Evolutionary conservation across 2,329 filamentous ascomycete genomes (phyloP).

Genomic region (Fusarium longipes): DNA sequence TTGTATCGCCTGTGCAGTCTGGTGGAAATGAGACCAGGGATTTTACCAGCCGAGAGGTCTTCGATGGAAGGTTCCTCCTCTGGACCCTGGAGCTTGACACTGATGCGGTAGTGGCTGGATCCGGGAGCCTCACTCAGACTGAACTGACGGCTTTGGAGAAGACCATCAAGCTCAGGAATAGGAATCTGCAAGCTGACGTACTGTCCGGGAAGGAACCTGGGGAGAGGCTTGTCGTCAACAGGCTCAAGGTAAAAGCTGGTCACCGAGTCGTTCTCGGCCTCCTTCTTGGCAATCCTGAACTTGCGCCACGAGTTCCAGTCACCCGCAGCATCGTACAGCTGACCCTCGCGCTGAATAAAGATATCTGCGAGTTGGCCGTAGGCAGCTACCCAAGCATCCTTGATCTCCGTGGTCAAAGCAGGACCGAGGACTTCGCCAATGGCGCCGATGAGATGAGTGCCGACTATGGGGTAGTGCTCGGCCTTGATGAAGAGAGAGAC

Average conservation of each 20-base stretch:
- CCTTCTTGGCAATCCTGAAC: slow-evolving; percentile 69
- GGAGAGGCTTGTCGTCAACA: slow-evolving; percentile 65
- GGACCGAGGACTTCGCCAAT: slow-evolving; percentile 75
- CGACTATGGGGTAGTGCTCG: slow-evolving; percentile 78
- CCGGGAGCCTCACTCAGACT: slow-evolving; percentile 72
- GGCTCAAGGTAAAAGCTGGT: slow-evolving; percentile 78
- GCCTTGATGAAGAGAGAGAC: slow-evolving; percentile 75
- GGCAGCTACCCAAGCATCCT: slow-evolving; percentile 77
- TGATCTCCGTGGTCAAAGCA: slow-evolving; percentile 73
- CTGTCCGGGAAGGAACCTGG: slow-evolving; percentile 75
- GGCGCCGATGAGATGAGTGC: slow-evolving; percentile 73
- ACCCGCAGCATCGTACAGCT: slow-evolving; percentile 66
- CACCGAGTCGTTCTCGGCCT: slow-evolving; percentile 69
- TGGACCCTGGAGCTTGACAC: slow-evolving; percentile 74
- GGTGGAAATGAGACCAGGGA: slow-evolving; percentile 64
- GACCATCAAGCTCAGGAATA: slow-evolving; percentile 68
- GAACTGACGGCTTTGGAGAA: slow-evolving; percentile 79
- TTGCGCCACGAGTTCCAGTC: slow-evolving; percentile 62
- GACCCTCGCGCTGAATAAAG: slow-evolving; percentile 73
- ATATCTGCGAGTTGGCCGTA: slow-evolving; percentile 78
- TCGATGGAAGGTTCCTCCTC: slow-evolving; percentile 44
- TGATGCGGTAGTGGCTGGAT: slow-evolving; percentile 74
- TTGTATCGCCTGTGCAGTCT: slow-evolving; percentile 60
- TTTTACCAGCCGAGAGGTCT: slow-evolving; percentile 50
- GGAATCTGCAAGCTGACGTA: slow-evolving; percentile 75